Percentiles rank a stretch among this genome's conserved stretches.
Conservation (phyloP, 305 asterid species). For the Fraxinus xanthoxyloides region DNA sequence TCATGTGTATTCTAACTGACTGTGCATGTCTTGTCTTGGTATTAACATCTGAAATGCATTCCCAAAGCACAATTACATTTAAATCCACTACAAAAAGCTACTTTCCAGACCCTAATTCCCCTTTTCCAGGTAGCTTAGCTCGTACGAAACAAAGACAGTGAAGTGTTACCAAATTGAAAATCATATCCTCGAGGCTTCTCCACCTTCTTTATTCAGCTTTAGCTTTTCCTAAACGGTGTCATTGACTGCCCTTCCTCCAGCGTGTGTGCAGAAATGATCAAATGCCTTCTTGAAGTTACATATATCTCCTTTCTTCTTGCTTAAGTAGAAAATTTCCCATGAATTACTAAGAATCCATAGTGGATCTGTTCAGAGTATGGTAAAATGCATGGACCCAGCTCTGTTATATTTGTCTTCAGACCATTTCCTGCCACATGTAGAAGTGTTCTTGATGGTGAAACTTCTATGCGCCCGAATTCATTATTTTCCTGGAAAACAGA, state of each 20-base stretch:
- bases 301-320: constrained; percentile 25
- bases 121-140: constrained; percentile 47
- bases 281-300: constrained; percentile 49
- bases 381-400: constrained; percentile 40
- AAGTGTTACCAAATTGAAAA: constrained; percentile 58
- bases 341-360: constrained; percentile 30
- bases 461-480: constrained; percentile 30
- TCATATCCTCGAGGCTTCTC: constrained; percentile 55
- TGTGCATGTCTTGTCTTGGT: constrained; percentile 31
- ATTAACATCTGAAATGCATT: constrained; percentile 39
- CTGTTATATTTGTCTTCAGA: constrained; percentile 43
- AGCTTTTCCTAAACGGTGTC: constrained; percentile 50
- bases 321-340: constrained; percentile 12
- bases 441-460: constrained; percentile 41
- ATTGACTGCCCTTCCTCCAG: constrained; percentile 52
- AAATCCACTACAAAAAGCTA: constrained; percentile 56
- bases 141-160: constrained; percentile 61
- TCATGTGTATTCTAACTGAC: constrained; percentile 48
- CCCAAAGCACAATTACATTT: constrained; percentile 62
- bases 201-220: constrained; percentile 44
- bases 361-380: constrained; percentile 46
- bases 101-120: constrained; percentile 52
- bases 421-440: constrained; percentile 47
- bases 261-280: constrained; percentile 62
- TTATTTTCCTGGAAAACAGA: constrained; percentile 41